Evolutionary conservation across 1,139 yeast species (phyloP).

Genomic region (Lipomyces yarrowii): DNA sequence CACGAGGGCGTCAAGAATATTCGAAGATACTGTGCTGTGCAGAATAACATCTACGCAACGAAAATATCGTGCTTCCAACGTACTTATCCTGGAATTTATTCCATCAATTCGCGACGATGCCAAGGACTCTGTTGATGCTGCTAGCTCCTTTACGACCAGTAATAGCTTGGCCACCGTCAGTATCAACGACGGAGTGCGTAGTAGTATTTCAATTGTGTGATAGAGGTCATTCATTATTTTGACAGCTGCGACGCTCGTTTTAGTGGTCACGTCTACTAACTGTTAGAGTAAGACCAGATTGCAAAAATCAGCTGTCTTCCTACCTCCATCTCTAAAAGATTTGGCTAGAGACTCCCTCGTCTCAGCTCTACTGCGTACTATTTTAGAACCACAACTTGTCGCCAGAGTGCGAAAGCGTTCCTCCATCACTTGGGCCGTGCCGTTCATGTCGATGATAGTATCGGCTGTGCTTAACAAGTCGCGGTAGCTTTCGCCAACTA

Average conservation of each 20-base stretch:
- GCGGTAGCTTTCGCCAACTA: constrained; percentile 68
- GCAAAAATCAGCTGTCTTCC: not conserved
- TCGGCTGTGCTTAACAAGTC: constrained; percentile 72
- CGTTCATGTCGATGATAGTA: constrained; percentile 60
- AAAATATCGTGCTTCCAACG: constrained; percentile 5
- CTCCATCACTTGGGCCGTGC: constrained; percentile 42
- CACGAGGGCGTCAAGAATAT: constrained; percentile 21
- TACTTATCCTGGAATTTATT: not conserved
- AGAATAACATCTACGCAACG: constrained; percentile 1
- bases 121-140: not conserved
- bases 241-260: constrained; percentile 8
- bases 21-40: constrained; percentile 7
- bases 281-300: not conserved
- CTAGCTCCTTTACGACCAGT: not conserved
- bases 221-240: constrained; percentile 17
- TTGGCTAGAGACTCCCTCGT: constrained; percentile 2
- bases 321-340: constrained; percentile 11
- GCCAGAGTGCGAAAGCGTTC: constrained; percentile 33
- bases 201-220: constrained; percentile 20
- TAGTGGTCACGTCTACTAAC: constrained; percentile 11
- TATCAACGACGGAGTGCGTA: constrained; percentile 8
- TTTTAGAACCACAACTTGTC: constrained; percentile 16
- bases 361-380: constrained; percentile 12
- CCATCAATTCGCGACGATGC: not conserved
- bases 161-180: constrained; percentile 7